phyloP scores from a whole-genome alignment of 495 filamentous ascomycete genomes.

The Parathielavia hyrcaniae region DNA sequence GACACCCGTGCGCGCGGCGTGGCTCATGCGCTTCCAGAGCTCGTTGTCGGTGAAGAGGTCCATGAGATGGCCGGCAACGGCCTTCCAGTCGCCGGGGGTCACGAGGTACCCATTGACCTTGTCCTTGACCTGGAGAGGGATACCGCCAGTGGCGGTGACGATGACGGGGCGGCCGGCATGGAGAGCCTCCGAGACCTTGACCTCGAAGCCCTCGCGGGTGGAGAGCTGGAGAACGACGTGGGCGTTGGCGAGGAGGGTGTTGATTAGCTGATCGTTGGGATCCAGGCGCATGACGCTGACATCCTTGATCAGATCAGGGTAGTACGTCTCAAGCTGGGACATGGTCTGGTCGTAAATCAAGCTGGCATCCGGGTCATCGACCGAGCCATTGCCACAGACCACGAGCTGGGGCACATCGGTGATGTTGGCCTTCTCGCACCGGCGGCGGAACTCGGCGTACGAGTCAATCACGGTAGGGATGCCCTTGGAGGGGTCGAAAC shows the following conservation, averaged over 20 bases:
- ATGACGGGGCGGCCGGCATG: conserved; percentile 82
- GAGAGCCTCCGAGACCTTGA: conserved; percentile 82
- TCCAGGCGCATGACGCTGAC: conserved; percentile 73
- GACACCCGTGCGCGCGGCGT: conserved; percentile 59
- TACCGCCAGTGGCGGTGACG: conserved; percentile 70
- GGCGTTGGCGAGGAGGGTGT: conserved; percentile 68
- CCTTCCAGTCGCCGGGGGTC: conserved; percentile 61
- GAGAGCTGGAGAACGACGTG: conserved; percentile 73
- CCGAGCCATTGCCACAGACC: conserved; percentile 70
- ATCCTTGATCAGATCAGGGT: conserved; percentile 45
- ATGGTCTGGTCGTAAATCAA: conserved; percentile 68
- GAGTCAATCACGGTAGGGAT: conserved; percentile 73
- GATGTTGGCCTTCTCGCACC: conserved; percentile 43
- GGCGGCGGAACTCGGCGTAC: conserved; percentile 65
- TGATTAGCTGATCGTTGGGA: conserved; percentile 75
- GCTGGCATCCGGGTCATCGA: conserved; percentile 78
- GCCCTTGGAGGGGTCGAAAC: conserved; percentile 84
- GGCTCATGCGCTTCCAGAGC: conserved; percentile 59
- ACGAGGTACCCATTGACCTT: conserved; percentile 73
- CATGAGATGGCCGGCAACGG: conserved; percentile 64
- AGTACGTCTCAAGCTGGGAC: conserved; percentile 53
- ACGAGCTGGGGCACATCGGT: conserved; percentile 63
- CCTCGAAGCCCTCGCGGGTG: conserved; percentile 80
- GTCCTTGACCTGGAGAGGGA: conserved; percentile 73
- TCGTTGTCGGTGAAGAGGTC: conserved; percentile 62